Evolutionary conservation across 345 rosid species (phyloP).

Genomic region (Eucalyptus cloeziana): DNA sequence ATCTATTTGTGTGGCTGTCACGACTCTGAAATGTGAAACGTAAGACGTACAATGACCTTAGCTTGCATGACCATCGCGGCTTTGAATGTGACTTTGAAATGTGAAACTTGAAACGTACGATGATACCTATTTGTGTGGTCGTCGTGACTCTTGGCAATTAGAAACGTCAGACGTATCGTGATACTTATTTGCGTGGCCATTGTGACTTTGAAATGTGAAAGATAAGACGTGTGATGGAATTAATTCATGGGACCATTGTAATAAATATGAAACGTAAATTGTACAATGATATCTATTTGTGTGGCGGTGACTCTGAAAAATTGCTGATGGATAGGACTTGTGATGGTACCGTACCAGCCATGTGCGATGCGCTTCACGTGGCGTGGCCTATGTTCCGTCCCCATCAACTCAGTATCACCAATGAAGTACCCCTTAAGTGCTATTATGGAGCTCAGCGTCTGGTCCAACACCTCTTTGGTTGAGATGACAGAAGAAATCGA

Average conservation of each 20-base stretch:
- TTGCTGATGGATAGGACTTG: too few species aligned
- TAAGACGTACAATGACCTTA: too few species aligned
- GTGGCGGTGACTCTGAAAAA: not conserved
- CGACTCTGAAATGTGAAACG: not conserved
- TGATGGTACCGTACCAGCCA: not conserved
- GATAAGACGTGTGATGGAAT: too few species aligned
- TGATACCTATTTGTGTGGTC: too few species aligned
- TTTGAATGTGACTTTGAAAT: too few species aligned
- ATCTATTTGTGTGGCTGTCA: not conserved
- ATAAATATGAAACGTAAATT: too few species aligned
- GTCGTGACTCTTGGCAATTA: not conserved
- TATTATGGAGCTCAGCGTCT: not conserved
- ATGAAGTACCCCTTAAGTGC: not conserved
- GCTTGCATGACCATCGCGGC: too few species aligned
- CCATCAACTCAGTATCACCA: not conserved
- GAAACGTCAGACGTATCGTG: not conserved
- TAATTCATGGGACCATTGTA: too few species aligned
- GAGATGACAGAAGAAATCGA: not conserved
- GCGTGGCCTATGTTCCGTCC: not conserved
- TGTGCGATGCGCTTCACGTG: not conserved
- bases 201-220: not conserved
- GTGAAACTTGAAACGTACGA: not conserved
- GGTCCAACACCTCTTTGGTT: not conserved
- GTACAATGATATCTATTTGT: not conserved
- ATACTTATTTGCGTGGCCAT: not conserved